Base-by-base conservation (phyloP, 169 alveolate genomes). In the Plasmodium cynomolgi region DNA sequence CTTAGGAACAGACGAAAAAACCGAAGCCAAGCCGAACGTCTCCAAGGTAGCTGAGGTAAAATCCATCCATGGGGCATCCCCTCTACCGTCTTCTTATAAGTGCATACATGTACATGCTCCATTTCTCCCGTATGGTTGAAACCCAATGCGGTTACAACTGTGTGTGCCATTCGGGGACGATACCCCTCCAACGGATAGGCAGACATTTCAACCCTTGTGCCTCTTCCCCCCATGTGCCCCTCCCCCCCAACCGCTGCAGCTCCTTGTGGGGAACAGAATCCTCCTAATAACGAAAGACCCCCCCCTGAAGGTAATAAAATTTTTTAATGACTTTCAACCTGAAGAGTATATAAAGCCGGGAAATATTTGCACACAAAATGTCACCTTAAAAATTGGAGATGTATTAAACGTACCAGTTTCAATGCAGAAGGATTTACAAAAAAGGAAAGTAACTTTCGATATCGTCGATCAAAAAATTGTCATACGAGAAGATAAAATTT, bases 361-460 rank as follows among this genome's bases (percentile, higher is more conserved):
- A 33, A 91, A 91, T 83, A 82, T 91, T 4, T 91, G 86, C 31
- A 37, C 91, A 33, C 75, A 71, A 81, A 13, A 81, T 71, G 81
- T 91, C 29, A 72, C 82, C 41, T 47, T 91, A 82, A 91, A 91
- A 72, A 33, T 79, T 50, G 95, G 95, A n/a, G 88, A 81, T 0
- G 85, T 81, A 29, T 72, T 91, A 91, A 79, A 91, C 47, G 95
- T 82, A 6, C 95, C 95, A 34, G 92, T 83, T 3, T 91, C 95
- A 47, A 91, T 91, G 95, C 95, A 91, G 47, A 91, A 91, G 26
- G 95, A 91, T 91, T 91, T 91, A 73, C 95, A 91, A 82, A 73
- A 91, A 91, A 81, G 84, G 31, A 91, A 82, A 81, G 54, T 91
- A 71, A 91, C 82, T 83, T 91, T 91, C 62, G 95, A 91, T 54